These are phyloP conservation scores for Ascochyta koolunga DNA, from an alignment of 2,329 filamentous ascomycete species.

Conservation along the genomic window DNA sequence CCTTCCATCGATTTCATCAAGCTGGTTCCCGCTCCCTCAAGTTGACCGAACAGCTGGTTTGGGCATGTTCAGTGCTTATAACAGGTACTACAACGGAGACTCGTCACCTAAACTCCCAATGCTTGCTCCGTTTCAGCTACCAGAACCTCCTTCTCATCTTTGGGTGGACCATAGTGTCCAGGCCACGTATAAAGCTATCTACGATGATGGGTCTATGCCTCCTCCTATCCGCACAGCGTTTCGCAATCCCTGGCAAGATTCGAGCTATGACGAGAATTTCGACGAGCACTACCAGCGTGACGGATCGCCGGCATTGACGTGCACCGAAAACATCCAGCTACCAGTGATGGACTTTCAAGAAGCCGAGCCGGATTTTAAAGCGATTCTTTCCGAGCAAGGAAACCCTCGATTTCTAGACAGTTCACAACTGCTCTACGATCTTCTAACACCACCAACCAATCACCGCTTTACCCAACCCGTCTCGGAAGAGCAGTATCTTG, in stretches of 20 bases:
- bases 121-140: not conserved
- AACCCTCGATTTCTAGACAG: not conserved
- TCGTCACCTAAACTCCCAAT: not conserved
- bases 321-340: not conserved
- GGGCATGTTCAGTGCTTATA: not conserved
- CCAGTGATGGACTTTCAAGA: not conserved
- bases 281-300: not conserved
- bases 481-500: not conserved
- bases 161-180: not conserved
- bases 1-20: conserved; percentile 22
- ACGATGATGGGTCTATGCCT: not conserved
- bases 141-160: not conserved
- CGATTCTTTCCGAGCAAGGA: not conserved
- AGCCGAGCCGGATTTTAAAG: not conserved
- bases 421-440: not conserved
- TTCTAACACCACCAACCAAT: not conserved
- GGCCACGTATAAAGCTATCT: not conserved
- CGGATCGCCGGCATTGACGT: not conserved
- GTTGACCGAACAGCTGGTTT: not conserved
- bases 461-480: not conserved
- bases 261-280: not conserved
- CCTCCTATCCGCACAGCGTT: not conserved
- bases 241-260: conserved; percentile 1
- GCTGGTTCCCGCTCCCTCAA: conserved; percentile 17
- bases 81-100: not conserved